Percentiles rank a stretch among this genome's conserved stretches.
Evolutionary conservation across 139 green algal genomes (phyloP).

Genomic region (Coccomyxa sp.): DNA sequence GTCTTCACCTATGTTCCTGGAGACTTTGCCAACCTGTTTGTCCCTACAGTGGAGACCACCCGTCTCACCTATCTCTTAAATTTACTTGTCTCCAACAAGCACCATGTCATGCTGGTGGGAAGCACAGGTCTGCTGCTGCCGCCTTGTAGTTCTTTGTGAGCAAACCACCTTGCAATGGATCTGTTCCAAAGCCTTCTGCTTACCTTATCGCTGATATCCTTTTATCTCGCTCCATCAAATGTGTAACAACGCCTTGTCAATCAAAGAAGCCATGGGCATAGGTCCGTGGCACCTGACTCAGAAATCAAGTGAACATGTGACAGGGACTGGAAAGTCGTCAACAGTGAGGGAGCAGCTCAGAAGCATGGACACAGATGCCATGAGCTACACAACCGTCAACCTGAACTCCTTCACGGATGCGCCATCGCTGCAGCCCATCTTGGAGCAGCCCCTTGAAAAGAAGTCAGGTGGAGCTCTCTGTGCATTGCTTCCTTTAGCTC

Average conservation of each 20-base stretch:
- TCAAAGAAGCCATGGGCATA: too few species aligned
- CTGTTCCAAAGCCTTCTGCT: neutral
- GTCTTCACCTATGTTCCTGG: conserved; percentile 54
- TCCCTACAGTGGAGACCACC: conserved; percentile 84
- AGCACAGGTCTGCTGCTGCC: conserved; percentile 54
- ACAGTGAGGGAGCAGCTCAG: conserved; percentile 84
- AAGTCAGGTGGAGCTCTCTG: conserved; percentile 39
- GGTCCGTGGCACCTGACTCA: too few species aligned
- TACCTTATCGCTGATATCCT: too few species aligned
- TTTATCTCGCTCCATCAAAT: too few species aligned
- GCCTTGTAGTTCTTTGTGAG: neutral
- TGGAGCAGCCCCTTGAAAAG: conserved; percentile 83
- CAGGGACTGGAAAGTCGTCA: conserved; percentile 81
- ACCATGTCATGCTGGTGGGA: conserved; percentile 90
- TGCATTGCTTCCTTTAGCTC: too few species aligned
- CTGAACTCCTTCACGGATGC: conserved; percentile 86
- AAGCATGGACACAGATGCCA: conserved; percentile 72
- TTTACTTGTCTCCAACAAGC: conserved; percentile 69
- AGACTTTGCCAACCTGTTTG: conserved; percentile 72
- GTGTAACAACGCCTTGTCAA: too few species aligned
- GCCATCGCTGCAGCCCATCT: conserved; percentile 62
- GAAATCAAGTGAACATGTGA: too few species aligned
- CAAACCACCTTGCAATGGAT: neutral
- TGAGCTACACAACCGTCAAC: conserved; percentile 70
- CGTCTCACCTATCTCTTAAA: conserved; percentile 82